phyloP scores from a whole-genome alignment of 2,329 filamentous ascomycete genomes.

The Sphaerulina vaccinii region DNA sequence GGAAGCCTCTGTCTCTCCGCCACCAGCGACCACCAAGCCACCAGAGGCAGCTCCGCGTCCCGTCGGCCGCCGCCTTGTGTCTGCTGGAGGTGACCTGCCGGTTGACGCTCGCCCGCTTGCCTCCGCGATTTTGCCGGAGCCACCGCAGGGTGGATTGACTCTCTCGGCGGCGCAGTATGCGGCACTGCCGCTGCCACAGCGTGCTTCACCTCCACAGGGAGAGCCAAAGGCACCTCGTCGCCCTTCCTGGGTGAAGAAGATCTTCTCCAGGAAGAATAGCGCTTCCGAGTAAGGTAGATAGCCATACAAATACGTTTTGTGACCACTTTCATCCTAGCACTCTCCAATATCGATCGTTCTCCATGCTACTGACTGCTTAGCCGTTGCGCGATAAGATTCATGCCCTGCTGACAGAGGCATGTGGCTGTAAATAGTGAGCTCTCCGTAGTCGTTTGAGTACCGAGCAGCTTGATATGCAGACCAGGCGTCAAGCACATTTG shows the following conservation, averaged over 20 bases:
- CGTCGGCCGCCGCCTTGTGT: slow-evolving; percentile 1
- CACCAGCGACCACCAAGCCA: not conserved
- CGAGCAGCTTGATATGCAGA: too few relatives aligned
- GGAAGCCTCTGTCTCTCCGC: not conserved
- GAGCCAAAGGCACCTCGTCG: not conserved
- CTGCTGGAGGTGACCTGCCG: not conserved
- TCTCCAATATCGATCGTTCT: too few relatives aligned
- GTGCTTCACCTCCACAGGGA: not conserved
- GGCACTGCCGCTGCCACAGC: not conserved
- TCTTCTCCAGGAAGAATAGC: too few relatives aligned
- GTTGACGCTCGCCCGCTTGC: not conserved
- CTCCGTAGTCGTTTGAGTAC: too few relatives aligned
- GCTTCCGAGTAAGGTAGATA: too few relatives aligned
- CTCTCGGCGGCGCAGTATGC: slow-evolving; percentile 2
- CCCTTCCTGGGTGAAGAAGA: slow-evolving; percentile 2
- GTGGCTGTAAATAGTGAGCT: too few relatives aligned
- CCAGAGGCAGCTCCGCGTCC: not conserved
- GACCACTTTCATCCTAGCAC: too few relatives aligned
- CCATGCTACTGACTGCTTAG: too few relatives aligned
- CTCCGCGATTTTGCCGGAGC: not conserved
- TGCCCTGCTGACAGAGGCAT: too few relatives aligned
- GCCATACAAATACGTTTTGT: too few relatives aligned
- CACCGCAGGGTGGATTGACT: slow-evolving; percentile 2
- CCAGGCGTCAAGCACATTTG: too few relatives aligned
- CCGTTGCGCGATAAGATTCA: too few relatives aligned